A percentile compares a stretch with the other conserved stretches of the same genome.
These are phyloP conservation scores for Hypoxylon cercidicola DNA, from an alignment of 495 filamentous ascomycete genomes.

Conservation along the genomic window DNA sequence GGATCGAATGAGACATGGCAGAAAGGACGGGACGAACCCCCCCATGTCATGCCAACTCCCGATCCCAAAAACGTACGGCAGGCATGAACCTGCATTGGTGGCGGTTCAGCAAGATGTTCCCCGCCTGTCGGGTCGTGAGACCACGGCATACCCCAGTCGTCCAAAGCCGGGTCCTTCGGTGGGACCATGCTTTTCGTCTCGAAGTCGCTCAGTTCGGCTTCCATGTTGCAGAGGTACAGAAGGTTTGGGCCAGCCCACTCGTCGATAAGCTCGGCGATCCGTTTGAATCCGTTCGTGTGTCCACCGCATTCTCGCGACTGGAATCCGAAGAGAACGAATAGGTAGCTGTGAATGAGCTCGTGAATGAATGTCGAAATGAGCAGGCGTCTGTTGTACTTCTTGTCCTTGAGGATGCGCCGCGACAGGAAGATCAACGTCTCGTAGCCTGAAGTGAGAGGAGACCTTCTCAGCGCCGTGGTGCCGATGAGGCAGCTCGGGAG, in stretches of 20 bases:
- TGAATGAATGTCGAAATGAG: slow-evolving; percentile 68
- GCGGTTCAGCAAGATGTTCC: slow-evolving; percentile 33
- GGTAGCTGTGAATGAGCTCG: slow-evolving; percentile 67
- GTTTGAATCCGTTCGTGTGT: slow-evolving; percentile 62
- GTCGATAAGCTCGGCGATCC: slow-evolving; percentile 62
- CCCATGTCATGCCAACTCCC: slow-evolving; percentile 32
- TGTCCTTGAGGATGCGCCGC: slow-evolving; percentile 57
- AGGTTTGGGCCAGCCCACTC: slow-evolving; percentile 62
- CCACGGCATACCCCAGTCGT: slow-evolving; percentile 30
- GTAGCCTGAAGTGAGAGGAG: slow-evolving; percentile 53
- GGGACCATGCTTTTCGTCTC: slow-evolving; percentile 30
- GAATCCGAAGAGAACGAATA: slow-evolving; percentile 66
- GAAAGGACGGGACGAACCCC: slow-evolving; percentile 12
- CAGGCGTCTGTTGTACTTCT: slow-evolving; percentile 59
- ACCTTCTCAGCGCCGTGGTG: slow-evolving; percentile 61
- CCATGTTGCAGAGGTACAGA: slow-evolving; percentile 61
- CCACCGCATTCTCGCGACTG: slow-evolving; percentile 58
- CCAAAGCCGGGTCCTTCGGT: slow-evolving; percentile 26
- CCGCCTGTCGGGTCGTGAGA: slow-evolving; percentile 26
- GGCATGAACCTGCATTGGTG: slow-evolving; percentile 38
- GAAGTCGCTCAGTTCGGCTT: slow-evolving; percentile 63
- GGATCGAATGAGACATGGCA: slow-evolving; percentile 14
- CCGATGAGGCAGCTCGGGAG: slow-evolving; percentile 58
- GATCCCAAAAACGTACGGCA: slow-evolving; percentile 35
- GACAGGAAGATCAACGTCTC: slow-evolving; percentile 67